Percentiles rank a stretch among this genome's conserved stretches.
These are phyloP conservation scores for Microbotryum violaceum DNA, from an alignment of 1,284 basidiomycete species.

Conservation along the genomic window DNA sequence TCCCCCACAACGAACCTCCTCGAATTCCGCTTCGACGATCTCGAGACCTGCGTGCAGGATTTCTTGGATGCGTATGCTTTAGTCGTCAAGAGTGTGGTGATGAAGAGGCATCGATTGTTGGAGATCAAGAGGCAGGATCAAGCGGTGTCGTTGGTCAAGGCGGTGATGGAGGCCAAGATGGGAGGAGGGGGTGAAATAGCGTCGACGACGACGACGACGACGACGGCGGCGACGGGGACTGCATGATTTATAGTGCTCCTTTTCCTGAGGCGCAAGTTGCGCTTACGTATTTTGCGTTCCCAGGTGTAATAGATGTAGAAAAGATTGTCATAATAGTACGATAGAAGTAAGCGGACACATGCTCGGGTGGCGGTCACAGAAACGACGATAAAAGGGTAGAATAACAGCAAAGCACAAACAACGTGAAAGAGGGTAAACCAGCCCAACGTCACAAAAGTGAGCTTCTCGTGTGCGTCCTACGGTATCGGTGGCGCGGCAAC, in stretches of 20 bases:
- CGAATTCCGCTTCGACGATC: conserved; percentile 73
- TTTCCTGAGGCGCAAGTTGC: too few species aligned
- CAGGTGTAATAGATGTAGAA: too few species aligned
- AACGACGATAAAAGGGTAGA: neutral
- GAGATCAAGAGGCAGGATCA: neutral
- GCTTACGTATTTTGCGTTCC: too few species aligned
- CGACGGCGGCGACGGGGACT: neutral
- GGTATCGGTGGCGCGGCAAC: neutral
- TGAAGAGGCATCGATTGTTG: conserved; percentile 39
- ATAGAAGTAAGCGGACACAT: neutral
- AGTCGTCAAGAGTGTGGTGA: conserved; percentile 82
- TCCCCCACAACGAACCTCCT: conserved; percentile 75
- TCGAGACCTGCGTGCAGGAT: conserved; percentile 75
- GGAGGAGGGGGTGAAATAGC: neutral
- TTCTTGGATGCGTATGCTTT: conserved; percentile 85
- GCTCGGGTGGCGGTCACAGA: neutral
- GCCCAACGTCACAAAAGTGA: neutral
- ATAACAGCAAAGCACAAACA: neutral
- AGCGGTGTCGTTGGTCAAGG: too few species aligned
- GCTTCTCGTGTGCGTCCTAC: neutral
- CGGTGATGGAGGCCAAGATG: too few species aligned
- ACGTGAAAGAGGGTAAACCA: neutral
- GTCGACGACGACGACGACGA: neutral
- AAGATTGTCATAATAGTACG: too few species aligned
- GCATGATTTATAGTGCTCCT: neutral